Conservation (phyloP, 1,139 yeast species). For the Lizanozyma gosingica region DNA sequence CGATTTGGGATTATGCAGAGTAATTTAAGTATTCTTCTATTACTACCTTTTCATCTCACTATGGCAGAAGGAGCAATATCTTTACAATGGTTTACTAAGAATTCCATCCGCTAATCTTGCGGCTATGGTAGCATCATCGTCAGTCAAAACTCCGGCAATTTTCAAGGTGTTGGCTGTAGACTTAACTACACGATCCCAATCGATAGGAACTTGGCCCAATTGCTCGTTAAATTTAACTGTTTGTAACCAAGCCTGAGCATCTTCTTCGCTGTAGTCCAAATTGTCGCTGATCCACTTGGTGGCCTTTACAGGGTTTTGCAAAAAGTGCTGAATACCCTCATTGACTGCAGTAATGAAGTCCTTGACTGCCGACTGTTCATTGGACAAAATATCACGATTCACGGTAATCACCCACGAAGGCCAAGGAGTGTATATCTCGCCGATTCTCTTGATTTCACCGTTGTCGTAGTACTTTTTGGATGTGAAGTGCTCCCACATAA, state of each 20-base stretch:
- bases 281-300: conserved; percentile 53
- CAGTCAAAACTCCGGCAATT: conserved; percentile 50
- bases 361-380: conserved; percentile 19
- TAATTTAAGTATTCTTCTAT: too few relatives aligned
- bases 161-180: conserved; percentile 39
- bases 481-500: conserved; percentile 95
- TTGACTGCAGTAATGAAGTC: conserved; percentile 47
- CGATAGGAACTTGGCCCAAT: conserved; percentile 34
- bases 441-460: conserved; percentile 71
- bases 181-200: conserved; percentile 38
- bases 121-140: conserved; percentile 21
- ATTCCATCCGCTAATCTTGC: conserved; percentile 24
- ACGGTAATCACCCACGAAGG: conserved; percentile 85
- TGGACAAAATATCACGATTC: conserved; percentile 23
- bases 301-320: conserved; percentile 53
- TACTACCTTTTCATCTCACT: too few relatives aligned
- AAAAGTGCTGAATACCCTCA: conserved; percentile 62
- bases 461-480: conserved; percentile 76
- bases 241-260: conserved; percentile 71
- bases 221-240: conserved; percentile 58
- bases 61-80: too few relatives aligned
- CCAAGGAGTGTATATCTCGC: conserved; percentile 93
- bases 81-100: conserved; percentile 2
- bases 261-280: conserved; percentile 68
- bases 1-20: too few relatives aligned